Evolutionary conservation across 768 basidiomycete species (phyloP), one percentile per base, ranked within the genome.

Genomic region (Phaeotremella fagi): DNA sequence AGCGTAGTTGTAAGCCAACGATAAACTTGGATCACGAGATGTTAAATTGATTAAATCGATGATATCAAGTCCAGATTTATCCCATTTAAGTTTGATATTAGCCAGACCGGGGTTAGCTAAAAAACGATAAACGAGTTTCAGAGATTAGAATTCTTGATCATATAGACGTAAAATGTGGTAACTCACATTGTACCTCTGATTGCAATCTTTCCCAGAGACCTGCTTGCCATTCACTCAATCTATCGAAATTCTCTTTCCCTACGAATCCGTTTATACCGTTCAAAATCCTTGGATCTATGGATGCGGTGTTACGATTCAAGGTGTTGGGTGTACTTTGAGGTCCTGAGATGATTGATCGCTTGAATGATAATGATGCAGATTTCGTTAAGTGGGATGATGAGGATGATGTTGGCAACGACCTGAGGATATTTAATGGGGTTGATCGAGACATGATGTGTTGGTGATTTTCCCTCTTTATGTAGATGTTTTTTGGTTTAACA

Each of bases 1-100:
- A 3, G 92, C 90, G 68, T 92, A 90, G 75, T 88, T 94, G 75
- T 91, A 98, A 23, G 83, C 82, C 48, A 92, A 75, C 1, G 83
- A 80, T 48, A 82, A 76, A 22, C 81, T 77, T 37, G 81, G 81
- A 26, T 82, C 76, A 15, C 76, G 64, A 0, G 89, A 82, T 9
- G 86, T 82, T 29, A 80, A 79, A 27, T 88, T 79, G 23, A 94
- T 31, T 14, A 72, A 53, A 31, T 59, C 48, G 29, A 60, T 59
- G 54, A 72, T 68, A 48, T 72, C 68, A 1, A 72, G 43, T 22
- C 60, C 61, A 23, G 51, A 43, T 44, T 23, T 50, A 37, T 71
- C 66, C 69, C 69, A 70, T 56, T 65, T 67, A 42, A 59, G 54
- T 54, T 65, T 67, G 18, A 60, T 55, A n/a, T 55, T 46, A 18